phyloP scores from a whole-genome alignment of 2,329 filamentous ascomycete genomes.

The Sodiomyces alkalinus region DNA sequence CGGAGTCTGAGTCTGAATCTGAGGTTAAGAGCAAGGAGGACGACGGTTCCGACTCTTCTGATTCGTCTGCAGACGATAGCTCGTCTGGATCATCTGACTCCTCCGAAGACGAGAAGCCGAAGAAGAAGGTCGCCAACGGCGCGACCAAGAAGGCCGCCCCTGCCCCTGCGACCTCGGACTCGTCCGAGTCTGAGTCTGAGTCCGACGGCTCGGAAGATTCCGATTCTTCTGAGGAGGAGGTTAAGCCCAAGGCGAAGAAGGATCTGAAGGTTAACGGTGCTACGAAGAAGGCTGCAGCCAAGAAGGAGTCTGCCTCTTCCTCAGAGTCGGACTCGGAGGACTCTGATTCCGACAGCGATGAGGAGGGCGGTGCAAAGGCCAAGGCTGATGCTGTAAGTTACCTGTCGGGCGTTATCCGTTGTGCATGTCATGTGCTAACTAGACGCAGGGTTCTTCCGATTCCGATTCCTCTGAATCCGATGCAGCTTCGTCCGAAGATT shows the following conservation, averaged over 20 bases:
- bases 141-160: constrained; percentile 10
- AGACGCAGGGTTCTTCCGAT: too few species aligned
- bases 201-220: constrained; percentile 21
- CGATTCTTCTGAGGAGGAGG: constrained; percentile 21
- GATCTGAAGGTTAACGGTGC: constrained; percentile 21
- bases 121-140: constrained; percentile 8
- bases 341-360: constrained; percentile 17
- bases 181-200: constrained; percentile 23
- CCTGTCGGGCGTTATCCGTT: neutral
- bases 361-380: constrained; percentile 7
- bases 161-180: constrained; percentile 10
- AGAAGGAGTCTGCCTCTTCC: constrained; percentile 16
- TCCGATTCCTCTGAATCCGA: too few species aligned
- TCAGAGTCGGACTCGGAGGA: constrained; percentile 17
- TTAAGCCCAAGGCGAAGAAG: constrained; percentile 14
- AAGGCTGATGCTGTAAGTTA: constrained; percentile 8
- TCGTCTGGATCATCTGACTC: constrained; percentile 11
- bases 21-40: constrained; percentile 5
- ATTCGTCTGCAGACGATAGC: constrained; percentile 9
- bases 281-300: constrained; percentile 14
- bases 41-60: constrained; percentile 4
- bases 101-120: constrained; percentile 13
- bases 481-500: constrained; percentile 21
- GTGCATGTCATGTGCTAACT: constrained; percentile 1
- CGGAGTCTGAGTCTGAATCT: constrained; percentile 12